Evolutionary conservation across 2,329 filamentous ascomycete genomes (phyloP), one percentile per base, ranked within the genome.

Genomic region (Claviceps paspali): DNA sequence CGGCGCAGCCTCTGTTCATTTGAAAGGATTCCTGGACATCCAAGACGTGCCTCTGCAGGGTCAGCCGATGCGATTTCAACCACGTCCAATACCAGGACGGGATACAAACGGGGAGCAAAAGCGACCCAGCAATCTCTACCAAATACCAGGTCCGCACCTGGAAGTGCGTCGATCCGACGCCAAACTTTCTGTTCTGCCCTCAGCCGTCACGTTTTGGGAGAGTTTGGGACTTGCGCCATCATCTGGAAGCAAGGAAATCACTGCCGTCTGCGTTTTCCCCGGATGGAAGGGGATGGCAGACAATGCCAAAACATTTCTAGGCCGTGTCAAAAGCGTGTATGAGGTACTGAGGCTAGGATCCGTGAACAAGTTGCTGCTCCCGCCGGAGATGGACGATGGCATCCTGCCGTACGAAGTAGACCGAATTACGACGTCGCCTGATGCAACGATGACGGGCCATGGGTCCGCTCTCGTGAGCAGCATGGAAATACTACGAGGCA

Each of bases 181-280:
- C 2, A 72, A 70, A 33, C 69, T 86, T 39, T 83, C 85, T 9
- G 64, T 92, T 28, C 63, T 88, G 17, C 81, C 84, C 2, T 73
- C 82, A 1, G 79, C 82, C 0, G 62, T 88, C 15, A 62, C 69
- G 1, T 93, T 91, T 50, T 92, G 84, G 85, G 83, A 91, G 51
- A 76, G 78, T 33, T 61, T 92, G 14, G 81, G 82, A 0, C 65
- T 93, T 2, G 74, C 74, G 2, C 84, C 84, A 3, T 73, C 73
- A 7, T 73, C 73, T 41, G 80, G 82, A 0, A 51, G 64, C 6
- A 92, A 92, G 53, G 73, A 88, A 42, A 61, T 91, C 22, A 67
- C 70, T 26, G 70, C 76, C 0, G 70, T 83, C 33, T 84, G 80
- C 50, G 62, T 91, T 2, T 81, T 79, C 44, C 82, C 83, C 0